Base-by-base conservation (phyloP, 352 stramenopile species). In the Pythium aristosporum region DNA sequence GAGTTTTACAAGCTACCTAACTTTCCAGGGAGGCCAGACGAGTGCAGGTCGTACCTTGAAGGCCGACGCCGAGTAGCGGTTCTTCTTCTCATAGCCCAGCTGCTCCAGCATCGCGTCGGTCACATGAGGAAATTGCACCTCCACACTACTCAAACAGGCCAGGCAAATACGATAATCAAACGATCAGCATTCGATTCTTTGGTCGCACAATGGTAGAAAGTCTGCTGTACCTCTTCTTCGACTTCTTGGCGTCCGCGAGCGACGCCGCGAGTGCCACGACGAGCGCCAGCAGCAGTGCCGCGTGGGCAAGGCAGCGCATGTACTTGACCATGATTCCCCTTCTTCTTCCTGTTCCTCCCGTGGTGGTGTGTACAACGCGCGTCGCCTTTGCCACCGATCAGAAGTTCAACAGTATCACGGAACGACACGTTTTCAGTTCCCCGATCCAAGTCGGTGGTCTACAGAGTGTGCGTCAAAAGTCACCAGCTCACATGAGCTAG, bases 61-160 rank as follows among this genome's bases (percentile, higher is more conserved):
- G n/a, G 70, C 42, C 18, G 77, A 91, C 23, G 80, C 57, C 25
- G 83, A 92, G 72, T 88, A 88, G 46, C 78, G 75, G 65, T 89
- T 91, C 73, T 89, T 91, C 76, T 89, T 92, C 71, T 90, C 60
- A 62, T 90, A 92, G 30, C 83, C 83, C 30, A 92, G 72, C 54
- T 90, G 81, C 61, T 89, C 78, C 43, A 92, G 75, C 47, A 90
- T 67, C 46, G 79, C 79, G 13, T 92, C 83, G n/a, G 81, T 82
- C 44, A 92, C 80, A 48, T 89, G 78, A 23, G 82, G 80, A 73
- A 91, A 89, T 65, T 91, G 82, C 65, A 91, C 82, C 46, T 89
- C 78, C 30, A 91, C 82, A 69, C 76, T 86, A 55, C 15, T 18
- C 37, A 37, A 41, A 30, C 34, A 46, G 36, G 28, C 41, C 43